Conservation (phyloP, 1,284 basidiomycete species). For the Melampsora allii-populina region DNA sequence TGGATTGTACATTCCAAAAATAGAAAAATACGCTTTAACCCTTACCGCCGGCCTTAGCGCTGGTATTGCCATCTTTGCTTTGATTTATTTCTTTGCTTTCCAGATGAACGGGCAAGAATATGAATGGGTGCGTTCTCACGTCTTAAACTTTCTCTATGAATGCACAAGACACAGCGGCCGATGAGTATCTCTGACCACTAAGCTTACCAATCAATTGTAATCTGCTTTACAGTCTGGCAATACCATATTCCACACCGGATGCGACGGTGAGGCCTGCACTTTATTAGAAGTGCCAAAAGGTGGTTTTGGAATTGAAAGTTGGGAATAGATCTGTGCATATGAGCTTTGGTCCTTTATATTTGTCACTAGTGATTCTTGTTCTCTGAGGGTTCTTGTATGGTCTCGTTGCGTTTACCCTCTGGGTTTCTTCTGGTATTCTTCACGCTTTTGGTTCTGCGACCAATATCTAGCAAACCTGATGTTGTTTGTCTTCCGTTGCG, state of each 20-base stretch:
- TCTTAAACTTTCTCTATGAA: no score
- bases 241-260: conserved; percentile 3
- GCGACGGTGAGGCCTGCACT: conserved; percentile 15
- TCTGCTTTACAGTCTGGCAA: conserved; percentile 9
- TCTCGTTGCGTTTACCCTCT: no score
- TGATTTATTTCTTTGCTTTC: conserved; percentile 41
- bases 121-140: conserved; percentile 16
- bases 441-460: no score
- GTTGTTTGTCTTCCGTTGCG: no score
- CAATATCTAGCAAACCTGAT: no score
- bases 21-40: conserved; percentile 42
- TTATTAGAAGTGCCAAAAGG: conserved; percentile 11
- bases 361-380: no score
- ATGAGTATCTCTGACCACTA: no score
- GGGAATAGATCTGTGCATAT: neutral
- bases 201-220: neutral
- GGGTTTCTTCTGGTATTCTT: no score
- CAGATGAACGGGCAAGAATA: conserved; percentile 29
- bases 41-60: conserved; percentile 32
- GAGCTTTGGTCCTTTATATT: no score
- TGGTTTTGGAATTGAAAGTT: neutral
- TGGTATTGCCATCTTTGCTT: conserved; percentile 32
- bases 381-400: no score
- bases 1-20: neutral
- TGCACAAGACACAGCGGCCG: no score